Base-by-base conservation (phyloP, 129 eudicot species). In the Silybum marianum region DNA sequence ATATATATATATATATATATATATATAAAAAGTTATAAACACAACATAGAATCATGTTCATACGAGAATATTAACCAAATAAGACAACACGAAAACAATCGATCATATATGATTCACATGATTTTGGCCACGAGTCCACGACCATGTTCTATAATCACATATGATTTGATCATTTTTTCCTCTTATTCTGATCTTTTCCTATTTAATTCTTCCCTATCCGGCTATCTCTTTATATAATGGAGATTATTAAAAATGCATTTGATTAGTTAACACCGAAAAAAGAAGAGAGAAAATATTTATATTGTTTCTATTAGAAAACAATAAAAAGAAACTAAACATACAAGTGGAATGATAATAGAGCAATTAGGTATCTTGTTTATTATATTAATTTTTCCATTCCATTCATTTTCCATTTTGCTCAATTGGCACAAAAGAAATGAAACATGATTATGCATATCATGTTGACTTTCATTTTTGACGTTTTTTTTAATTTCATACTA, bases 311-410 rank as follows among this genome's bases (percentile, higher is more conserved):
- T 58, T 58, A 18, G 23, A n/a, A 18, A 58, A 58, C n/a, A 58
- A 21, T 23, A 8, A 65, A 65, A 22, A 65, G 26, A 23, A 65
- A 9, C 69, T 63, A 63, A 23, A 22, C 69, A 63, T 63, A 63
- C 69, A 63, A 63, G 69, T 63, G 69, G 69, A 7, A 63, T 63
- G 69, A 63, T 63, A 63, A 63, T 63, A 22, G 25, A 63, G 26
- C 69, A 19, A n/a, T 63, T 63, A 63, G 69, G 69, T 63, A 63
- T 63, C 26, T 63, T 19, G 3, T 63, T 63, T 63, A n/a, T 63
- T 65, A 19, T 21, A 65, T 65, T 65, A 65, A 9, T 65, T 65
- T 23, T 21, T 7, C 28, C 69, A 65, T 65, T 65, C 69, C 69
- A 22, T 62, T 62, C 26, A 6, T 8, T 63, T 54, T 63, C 9